phyloP scores from a whole-genome alignment of 1,284 basidiomycete species.

The Apiotrichum sp. region DNA sequence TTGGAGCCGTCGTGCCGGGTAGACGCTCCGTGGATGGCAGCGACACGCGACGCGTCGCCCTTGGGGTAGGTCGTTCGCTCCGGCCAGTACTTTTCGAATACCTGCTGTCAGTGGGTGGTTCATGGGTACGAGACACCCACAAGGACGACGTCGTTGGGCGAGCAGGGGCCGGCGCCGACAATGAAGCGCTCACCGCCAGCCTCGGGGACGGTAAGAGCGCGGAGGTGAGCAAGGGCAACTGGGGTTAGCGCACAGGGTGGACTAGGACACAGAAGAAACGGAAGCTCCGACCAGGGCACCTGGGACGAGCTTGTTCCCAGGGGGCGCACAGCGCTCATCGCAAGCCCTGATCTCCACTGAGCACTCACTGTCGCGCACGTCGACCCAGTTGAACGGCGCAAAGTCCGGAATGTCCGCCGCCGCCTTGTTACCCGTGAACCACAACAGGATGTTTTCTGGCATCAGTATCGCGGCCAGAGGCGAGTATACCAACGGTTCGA shows the following conservation, averaged over 20 bases:
- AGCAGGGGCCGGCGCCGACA: conserved; percentile 43
- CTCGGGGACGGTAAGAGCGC: conserved; percentile 53
- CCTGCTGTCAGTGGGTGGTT: conserved; percentile 8
- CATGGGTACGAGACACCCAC: conserved; percentile 10
- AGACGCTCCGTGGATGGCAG: conserved; percentile 20
- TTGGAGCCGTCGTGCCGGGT: conserved; percentile 31
- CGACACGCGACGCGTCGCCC: conserved; percentile 26
- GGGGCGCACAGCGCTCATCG: too few relatives aligned
- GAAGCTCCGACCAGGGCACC: too few relatives aligned
- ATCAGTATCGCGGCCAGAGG: not conserved
- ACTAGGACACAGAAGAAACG: too few relatives aligned
- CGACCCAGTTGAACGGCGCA: conserved; percentile 51
- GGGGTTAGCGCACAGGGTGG: not conserved
- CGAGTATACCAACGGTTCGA: conserved; percentile 44
- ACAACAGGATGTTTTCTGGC: conserved; percentile 39
- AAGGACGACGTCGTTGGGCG: conserved; percentile 33
- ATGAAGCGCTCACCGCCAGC: conserved; percentile 61
- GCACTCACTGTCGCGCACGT: conserved; percentile 51
- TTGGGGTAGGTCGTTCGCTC: conserved; percentile 31
- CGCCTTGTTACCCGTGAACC: conserved; percentile 45
- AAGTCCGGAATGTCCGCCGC: conserved; percentile 39
- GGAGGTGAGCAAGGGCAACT: conserved; percentile 56
- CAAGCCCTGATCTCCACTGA: too few relatives aligned
- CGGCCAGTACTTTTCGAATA: conserved; percentile 29
- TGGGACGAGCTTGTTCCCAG: too few relatives aligned